Base-by-base conservation (phyloP, 2,329 filamentous ascomycete species). In the Diaporthe longicolla region DNA sequence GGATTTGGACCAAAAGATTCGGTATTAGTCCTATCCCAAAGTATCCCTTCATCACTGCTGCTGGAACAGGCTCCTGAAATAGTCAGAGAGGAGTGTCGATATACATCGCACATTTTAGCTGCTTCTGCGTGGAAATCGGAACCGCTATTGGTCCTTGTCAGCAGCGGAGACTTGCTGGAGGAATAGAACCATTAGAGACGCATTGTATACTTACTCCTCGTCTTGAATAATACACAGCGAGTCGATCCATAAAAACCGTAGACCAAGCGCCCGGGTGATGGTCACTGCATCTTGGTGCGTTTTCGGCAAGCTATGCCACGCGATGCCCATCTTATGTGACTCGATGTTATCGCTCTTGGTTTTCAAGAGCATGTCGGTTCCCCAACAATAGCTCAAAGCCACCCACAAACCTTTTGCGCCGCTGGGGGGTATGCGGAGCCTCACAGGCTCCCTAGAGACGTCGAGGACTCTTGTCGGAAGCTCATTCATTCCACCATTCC, bases 201-300 rank as follows among this genome's bases (percentile, higher is more conserved):
- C 10, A 4, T 24, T 13, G 54, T 68, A 4, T 11, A 37, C 75
- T 21, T 13, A 35, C 24, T 24, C 17, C 15, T 73, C 63, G 24
- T 66, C 29, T 13, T 72, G 80, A 76, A 80, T 24, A 69, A 72
- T 50, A 10, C 71, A 69, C 1, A 73, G 50, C 10, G 71, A 73
- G n/a, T 73, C 71, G 10, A 70, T 73, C 71, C 71, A 73, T 13
- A 70, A 5, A 15, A 59, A 61, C 13, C 3, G 21, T 8, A 70
- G 26, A 17, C 26, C 71, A 17, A 73, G 71, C 13, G 52, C 21
- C 59, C 71, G 45, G 8, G 63, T 70, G 0, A 73, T 15, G 2
- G 3, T 4, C 7, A 73, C 3, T 5, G 71, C 61, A 11, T 73
- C 71, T 9, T 65, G 52, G 24, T 70, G 70, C 6, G 71, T 73